phyloP scores from a whole-genome alignment of 148 eudicot species.

The Rhododendron simsii region DNA sequence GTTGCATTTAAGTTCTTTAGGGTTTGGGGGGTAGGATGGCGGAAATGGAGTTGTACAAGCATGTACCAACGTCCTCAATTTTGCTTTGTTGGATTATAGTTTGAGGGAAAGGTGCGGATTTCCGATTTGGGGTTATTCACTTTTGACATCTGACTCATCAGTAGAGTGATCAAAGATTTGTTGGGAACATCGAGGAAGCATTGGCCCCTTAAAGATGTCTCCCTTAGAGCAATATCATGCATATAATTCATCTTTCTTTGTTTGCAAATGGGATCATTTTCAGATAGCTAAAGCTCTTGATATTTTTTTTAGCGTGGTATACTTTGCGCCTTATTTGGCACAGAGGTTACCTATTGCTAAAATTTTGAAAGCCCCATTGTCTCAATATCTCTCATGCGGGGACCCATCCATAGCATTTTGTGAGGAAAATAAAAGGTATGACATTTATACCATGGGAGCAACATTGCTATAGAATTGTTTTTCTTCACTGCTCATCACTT shows the following conservation, averaged over 20 bases:
- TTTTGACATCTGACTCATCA: background rate
- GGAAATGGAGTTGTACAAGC: background rate
- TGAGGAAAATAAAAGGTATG: background rate
- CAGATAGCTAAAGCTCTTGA: background rate
- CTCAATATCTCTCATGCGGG: background rate
- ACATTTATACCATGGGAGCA: background rate
- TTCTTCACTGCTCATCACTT: background rate
- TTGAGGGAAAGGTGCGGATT: background rate
- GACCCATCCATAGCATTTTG: background rate
- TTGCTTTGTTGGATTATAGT: background rate
- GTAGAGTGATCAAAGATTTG: background rate
- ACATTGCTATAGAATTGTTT: background rate
- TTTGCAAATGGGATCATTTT: background rate
- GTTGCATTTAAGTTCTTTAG: background rate
- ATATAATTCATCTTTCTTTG: background rate
- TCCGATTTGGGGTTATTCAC: background rate
- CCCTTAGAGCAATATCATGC: background rate
- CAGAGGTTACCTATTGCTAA: background rate
- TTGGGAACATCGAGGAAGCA: background rate
- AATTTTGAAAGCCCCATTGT: background rate
- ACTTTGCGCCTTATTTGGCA: background rate
- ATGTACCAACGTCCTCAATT: background rate
- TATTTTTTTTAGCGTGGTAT: background rate
- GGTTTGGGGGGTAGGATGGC: background rate
- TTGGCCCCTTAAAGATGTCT: background rate